A percentile compares a stretch with the other conserved stretches of the same genome.
Conservation (phyloP, 345 rosid species). For the Citrus unshiu region DNA sequence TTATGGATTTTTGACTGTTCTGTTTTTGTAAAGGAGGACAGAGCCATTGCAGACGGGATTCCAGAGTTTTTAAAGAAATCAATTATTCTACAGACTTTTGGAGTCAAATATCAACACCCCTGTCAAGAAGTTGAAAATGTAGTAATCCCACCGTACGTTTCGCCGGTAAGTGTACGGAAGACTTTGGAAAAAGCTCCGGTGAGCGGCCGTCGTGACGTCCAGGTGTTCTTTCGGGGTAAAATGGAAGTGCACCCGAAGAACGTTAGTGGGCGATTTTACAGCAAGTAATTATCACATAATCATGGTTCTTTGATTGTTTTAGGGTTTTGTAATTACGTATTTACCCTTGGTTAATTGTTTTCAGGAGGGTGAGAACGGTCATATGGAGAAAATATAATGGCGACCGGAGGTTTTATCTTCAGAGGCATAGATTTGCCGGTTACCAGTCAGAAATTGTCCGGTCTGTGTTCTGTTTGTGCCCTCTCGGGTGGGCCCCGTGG, state of each 20-base stretch:
- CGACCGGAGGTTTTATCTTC: slow-evolving; percentile 71
- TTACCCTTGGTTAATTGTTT: slow-evolving; percentile 1
- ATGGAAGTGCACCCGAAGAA: slow-evolving; percentile 98
- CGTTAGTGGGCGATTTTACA: slow-evolving; percentile 80
- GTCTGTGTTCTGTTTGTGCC: slow-evolving; percentile 85
- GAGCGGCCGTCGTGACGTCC: slow-evolving; percentile 62
- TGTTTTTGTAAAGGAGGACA: slow-evolving; percentile 55
- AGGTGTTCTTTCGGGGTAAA: slow-evolving; percentile 88
- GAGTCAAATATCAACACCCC: slow-evolving; percentile 75
- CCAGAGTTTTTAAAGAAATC: slow-evolving; percentile 86
- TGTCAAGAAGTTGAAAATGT: slow-evolving; percentile 82
- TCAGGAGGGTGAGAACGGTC: slow-evolving; percentile 82
- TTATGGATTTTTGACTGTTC: not conserved
- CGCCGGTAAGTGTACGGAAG: slow-evolving; percentile 51
- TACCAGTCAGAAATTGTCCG: slow-evolving; percentile 78
- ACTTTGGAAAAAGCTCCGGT: slow-evolving; percentile 42
- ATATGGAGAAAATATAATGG: slow-evolving; percentile 65
- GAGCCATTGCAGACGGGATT: slow-evolving; percentile 72
- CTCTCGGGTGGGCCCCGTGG: slow-evolving; percentile 99
- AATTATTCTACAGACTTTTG: slow-evolving; percentile 85
- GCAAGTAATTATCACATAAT: slow-evolving; percentile 54
- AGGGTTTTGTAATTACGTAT: not conserved
- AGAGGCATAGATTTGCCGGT: slow-evolving; percentile 72
- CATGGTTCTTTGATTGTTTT: not conserved
- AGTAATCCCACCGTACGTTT: slow-evolving; percentile 90